Percentiles rank a stretch among this genome's conserved stretches.
These are phyloP conservation scores for Populus tremula DNA, from an alignment of 345 rosid genomes.

Conservation along the genomic window DNA sequence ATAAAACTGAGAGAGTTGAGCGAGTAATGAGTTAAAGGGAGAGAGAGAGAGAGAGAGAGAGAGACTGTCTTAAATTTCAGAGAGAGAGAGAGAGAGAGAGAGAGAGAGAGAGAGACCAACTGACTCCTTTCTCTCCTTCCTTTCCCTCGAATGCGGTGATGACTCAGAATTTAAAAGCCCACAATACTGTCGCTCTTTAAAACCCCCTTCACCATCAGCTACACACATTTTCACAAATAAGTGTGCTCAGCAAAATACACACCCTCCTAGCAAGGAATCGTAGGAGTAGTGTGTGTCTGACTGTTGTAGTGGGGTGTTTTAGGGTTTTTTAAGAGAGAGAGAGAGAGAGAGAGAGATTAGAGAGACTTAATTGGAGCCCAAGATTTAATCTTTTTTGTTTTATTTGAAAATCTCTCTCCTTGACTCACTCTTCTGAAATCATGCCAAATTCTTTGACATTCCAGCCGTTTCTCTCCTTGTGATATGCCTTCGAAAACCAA, in stretches of 20 bases:
- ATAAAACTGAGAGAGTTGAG: neutral
- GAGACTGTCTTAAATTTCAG: neutral
- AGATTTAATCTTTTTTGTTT: neutral
- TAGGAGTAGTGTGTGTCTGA: no score
- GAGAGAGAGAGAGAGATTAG: no score
- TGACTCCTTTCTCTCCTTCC: neutral
- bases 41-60: neutral
- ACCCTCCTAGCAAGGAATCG: neutral
- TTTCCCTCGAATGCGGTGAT: conserved; percentile 13
- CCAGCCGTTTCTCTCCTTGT: conserved; percentile 23
- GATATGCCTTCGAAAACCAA: conserved; percentile 3
- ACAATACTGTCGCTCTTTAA: neutral
- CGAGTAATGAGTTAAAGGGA: neutral
- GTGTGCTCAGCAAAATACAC: neutral
- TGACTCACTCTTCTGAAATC: conserved; percentile 43
- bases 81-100: neutral
- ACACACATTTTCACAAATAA: conserved; percentile 3
- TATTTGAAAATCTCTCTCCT: neutral
- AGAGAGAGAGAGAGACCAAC: neutral
- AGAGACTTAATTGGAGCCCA: conserved; percentile 5
- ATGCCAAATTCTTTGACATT: conserved; percentile 32
- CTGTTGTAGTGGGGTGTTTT: neutral
- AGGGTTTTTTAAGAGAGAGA: neutral
- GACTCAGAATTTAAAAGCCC: conserved; percentile 5
- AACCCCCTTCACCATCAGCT: conserved; percentile 1